phyloP scores from a whole-genome alignment of 305 asterid genomes.

The Fraxinus velutina region DNA sequence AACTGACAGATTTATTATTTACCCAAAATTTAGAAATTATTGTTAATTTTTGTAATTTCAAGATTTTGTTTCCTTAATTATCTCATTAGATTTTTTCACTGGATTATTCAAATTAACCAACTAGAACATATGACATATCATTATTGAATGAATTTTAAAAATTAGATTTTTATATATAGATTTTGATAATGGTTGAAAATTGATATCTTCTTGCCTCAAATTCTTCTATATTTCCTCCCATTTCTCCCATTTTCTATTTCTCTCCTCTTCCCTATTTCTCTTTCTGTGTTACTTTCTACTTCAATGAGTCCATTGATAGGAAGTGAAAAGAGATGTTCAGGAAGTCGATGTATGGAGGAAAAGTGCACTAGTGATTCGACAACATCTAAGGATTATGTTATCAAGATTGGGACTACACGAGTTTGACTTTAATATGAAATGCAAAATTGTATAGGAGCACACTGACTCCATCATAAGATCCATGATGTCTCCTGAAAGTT shows the following conservation, averaged over 20 bases:
- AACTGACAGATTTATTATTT: neutral
- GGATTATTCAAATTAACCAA: neutral
- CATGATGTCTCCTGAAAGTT: neutral
- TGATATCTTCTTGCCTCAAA: neutral
- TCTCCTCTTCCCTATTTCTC: neutral
- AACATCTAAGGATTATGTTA: neutral
- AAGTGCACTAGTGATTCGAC: neutral
- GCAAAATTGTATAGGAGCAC: neutral
- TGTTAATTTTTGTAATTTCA: neutral
- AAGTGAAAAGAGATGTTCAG: neutral
- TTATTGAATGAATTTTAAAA: neutral
- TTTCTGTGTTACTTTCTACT: neutral
- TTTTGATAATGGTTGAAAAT: neutral
- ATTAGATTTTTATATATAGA: neutral
- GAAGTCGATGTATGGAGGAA: neutral
- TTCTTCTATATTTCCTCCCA: neutral
- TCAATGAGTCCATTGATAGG: neutral
- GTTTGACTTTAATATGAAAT: neutral
- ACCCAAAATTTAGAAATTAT: neutral
- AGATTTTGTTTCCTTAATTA: neutral
- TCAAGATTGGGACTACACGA: neutral
- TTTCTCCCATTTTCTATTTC: neutral
- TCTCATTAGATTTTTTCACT: neutral
- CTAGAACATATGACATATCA: neutral
- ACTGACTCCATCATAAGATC: neutral